These are phyloP conservation scores for Strigomonas culicis DNA, from an alignment of 208 protist species.

Conservation along the genomic window DNA sequence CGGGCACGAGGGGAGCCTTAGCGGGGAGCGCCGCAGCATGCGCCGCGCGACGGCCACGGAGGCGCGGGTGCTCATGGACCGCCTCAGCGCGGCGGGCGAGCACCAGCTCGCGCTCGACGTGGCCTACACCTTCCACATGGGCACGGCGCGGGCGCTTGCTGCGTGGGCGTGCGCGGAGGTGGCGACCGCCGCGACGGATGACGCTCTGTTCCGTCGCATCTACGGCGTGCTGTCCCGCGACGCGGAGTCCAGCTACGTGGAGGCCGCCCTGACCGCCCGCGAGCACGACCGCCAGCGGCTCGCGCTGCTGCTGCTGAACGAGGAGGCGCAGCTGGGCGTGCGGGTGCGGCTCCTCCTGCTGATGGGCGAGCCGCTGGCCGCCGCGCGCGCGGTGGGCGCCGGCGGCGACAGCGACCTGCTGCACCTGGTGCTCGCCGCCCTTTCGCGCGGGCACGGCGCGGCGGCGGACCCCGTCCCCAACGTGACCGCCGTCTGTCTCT, in stretches of 20 bases:
- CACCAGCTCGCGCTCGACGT: conserved; percentile 49
- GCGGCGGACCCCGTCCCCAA: not conserved
- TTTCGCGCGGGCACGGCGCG: conserved; percentile 15
- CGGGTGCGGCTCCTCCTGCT: conserved; percentile 32
- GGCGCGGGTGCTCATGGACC: conserved; percentile 35
- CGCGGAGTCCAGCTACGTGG: conserved; percentile 29
- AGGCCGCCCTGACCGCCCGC: conserved; percentile 31
- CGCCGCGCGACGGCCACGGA: conserved; percentile 17
- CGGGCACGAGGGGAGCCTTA: not conserved
- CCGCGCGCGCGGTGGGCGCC: conserved; percentile 20
- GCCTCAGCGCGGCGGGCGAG: conserved; percentile 23
- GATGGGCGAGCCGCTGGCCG: conserved; percentile 24
- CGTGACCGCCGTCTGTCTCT: conserved; percentile 10
- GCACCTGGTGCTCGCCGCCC: conserved; percentile 25
- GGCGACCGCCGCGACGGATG: conserved; percentile 8
- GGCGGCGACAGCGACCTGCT: conserved; percentile 38
- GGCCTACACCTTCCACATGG: conserved; percentile 20
- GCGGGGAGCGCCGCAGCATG: conserved; percentile 6
- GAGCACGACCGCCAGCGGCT: conserved; percentile 18
- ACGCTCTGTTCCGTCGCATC: conserved; percentile 18
- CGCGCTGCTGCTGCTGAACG: conserved; percentile 35
- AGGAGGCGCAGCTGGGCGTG: conserved; percentile 26
- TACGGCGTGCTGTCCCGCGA: conserved; percentile 18
- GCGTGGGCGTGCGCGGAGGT: conserved; percentile 22
- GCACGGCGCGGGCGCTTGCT: conserved; percentile 20